Base-by-base conservation (phyloP, 1,139 yeast species). In the Saccharomyces hybrid region DNA sequence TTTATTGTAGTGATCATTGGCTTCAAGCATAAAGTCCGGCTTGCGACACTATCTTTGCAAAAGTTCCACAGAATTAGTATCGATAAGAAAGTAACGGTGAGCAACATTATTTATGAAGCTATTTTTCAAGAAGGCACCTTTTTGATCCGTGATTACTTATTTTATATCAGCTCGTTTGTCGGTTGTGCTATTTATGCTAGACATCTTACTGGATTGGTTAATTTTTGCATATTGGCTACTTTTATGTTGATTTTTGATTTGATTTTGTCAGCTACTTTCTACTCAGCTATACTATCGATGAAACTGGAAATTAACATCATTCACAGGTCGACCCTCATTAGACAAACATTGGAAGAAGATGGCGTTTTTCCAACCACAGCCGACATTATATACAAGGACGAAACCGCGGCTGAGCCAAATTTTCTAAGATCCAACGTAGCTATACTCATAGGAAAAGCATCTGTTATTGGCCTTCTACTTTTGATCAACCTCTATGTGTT, bases 1-100 rank as follows among this genome's bases (percentile, higher is more conserved):
- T 93, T 93, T 71, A 78, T 93, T 64, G 97, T 91, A 21, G 93
- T 96, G 26, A 85, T 91, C 7, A 83, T 93, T 65, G 99, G 99
- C 1, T 93, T 93, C 73, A 91, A 90, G 67, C 89, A 88, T 70
- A 90, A 93, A 67, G 81, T 89, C 28, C 78, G 84, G 28, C 79
- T 91, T 61, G 88, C 97, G 1, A 77, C 84, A 29, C 72, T 77
- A 50, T 63, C 73, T 27, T 51, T 68, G 54, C 63, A 72, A 56
- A 65, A 71, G 53, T 67, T 65, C 55, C 64, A 66, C 54, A 67
- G 60, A 56, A 64, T 68, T 49, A 73, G 73, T 48, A 58, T 65
- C 44, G 63, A 70, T 2, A 64, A 63, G 47, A 67, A 66, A 48
- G 65, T 71, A 50, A 64, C 67, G 5, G 64, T 69, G 2, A 66